Evolutionary conservation across 2,329 filamentous ascomycete genomes (phyloP), one percentile per base, ranked within the genome.

Genomic region (Sporothrix brunneoviolacea): DNA sequence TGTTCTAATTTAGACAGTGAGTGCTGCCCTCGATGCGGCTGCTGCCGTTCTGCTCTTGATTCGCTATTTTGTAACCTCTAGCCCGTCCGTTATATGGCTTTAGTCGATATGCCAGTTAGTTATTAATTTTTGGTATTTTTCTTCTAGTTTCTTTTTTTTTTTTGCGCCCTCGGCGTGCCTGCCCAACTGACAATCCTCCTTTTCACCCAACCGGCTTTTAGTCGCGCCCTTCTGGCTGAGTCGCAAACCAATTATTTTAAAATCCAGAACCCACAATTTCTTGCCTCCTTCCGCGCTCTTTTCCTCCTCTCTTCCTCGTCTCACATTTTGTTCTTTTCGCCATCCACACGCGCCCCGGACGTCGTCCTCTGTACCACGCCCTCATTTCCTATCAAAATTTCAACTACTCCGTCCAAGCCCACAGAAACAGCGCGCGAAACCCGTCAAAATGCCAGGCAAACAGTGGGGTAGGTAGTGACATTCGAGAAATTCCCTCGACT

Each of bases 391-490:
- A n/a, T n/a, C n/a, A n/a, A n/a, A n/a, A n/a, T n/a, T n/a, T n/a
- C n/a, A n/a, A n/a, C n/a, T n/a, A n/a, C n/a, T n/a, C n/a, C n/a
- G n/a, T n/a, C n/a, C n/a, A n/a, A n/a, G n/a, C n/a, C n/a, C n/a
- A 27, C 33, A 45, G 19, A 22, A 22, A 39, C 5, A 24, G 12
- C 15, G 7, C 41, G 55, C n/a, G n/a, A n/a, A 28, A 28, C 24
- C 24, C 24, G 24, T 10, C 24, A 65, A 38, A 33, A 70, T 69
- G 67, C 60, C 68, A 58, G 59, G 55, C 21, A 67, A 69, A 58
- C 59, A 64, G 65, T 69, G 68, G 68, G 67, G 68, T 70, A 64
- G 64, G 68, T 68, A 6, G 24, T 51, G 48, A 38, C n/a, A 28
- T 10, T 6, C 5, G 24, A 28, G 24, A 28, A 28, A 28, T 5